These are phyloP conservation scores for Phytomonas francai DNA, from an alignment of 208 protist species.

Conservation along the genomic window DNA sequence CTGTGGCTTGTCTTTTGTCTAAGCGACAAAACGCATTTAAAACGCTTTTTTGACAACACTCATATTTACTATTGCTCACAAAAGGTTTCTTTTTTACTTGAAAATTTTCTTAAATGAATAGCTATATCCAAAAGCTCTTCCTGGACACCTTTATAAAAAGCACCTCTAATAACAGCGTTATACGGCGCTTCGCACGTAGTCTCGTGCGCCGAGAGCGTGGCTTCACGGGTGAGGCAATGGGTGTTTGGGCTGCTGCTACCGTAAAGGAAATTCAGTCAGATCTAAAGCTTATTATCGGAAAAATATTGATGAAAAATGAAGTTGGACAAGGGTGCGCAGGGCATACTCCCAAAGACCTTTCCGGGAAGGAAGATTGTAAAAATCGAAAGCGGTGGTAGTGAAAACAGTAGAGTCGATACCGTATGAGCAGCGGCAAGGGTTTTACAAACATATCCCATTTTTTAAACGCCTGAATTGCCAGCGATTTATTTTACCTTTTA, in stretches of 20 bases:
- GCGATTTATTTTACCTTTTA: not conserved
- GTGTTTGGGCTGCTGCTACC: slow-evolving; percentile 43
- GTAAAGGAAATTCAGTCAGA: slow-evolving; percentile 47
- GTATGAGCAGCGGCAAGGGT: not conserved
- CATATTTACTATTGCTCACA: not conserved
- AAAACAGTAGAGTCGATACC: not conserved
- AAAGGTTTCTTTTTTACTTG: not conserved
- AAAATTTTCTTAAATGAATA: not conserved
- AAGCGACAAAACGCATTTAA: not conserved
- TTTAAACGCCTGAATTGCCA: not conserved
- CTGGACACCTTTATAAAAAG: slow-evolving; percentile 18
- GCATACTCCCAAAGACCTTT: not conserved
- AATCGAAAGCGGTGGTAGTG: not conserved
- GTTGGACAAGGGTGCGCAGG: not conserved
- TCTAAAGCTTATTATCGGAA: slow-evolving; percentile 12
- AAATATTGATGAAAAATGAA: not conserved
- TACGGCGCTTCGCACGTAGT: slow-evolving; percentile 37
- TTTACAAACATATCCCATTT: not conserved
- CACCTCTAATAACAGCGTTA: slow-evolving; percentile 23
- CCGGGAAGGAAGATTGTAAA: not conserved
- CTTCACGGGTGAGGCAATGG: slow-evolving; percentile 27
- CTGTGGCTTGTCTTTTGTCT: not conserved
- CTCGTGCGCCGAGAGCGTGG: slow-evolving; percentile 32
- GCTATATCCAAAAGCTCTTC: slow-evolving; percentile 6
- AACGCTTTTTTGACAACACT: not conserved